Percentiles rank a stretch among this genome's conserved stretches.
These are phyloP conservation scores for Setomelanomma holmii DNA, from an alignment of 2,329 filamentous ascomycete species.

Conservation along the genomic window DNA sequence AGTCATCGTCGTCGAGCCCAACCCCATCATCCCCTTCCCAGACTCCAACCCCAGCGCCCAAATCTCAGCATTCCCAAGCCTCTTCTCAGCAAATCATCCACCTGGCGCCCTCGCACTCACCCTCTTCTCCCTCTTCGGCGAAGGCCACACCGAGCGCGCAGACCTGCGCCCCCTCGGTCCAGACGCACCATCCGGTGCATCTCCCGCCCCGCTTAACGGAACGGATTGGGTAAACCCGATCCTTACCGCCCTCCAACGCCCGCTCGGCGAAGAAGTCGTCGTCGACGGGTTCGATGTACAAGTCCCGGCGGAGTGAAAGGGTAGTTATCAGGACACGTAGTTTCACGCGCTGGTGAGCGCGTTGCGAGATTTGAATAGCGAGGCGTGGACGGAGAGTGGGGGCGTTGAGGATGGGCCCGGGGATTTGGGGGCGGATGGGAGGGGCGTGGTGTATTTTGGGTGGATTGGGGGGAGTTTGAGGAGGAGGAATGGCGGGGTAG, in stretches of 20 bases:
- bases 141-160: slow-evolving; percentile 31
- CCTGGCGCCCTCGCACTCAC: slow-evolving; percentile 27
- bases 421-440: slow-evolving; percentile 31
- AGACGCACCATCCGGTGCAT: slow-evolving; percentile 41
- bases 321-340: slow-evolving; percentile 26
- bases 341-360: slow-evolving; percentile 23
- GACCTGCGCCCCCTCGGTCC: slow-evolving; percentile 34
- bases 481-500: not conserved
- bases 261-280: slow-evolving; percentile 35
- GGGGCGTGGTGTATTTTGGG: slow-evolving; percentile 27
- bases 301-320: slow-evolving; percentile 32
- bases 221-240: slow-evolving; percentile 15
- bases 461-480: slow-evolving; percentile 15
- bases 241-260: slow-evolving; percentile 6
- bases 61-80: slow-evolving; percentile 19
- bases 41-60: not conserved
- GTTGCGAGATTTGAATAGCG: slow-evolving; percentile 24
- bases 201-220: slow-evolving; percentile 12
- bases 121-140: slow-evolving; percentile 36
- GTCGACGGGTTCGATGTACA: slow-evolving; percentile 40
- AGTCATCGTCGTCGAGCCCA: not conserved
- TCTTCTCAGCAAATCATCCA: slow-evolving; percentile 29
- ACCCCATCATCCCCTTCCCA: not conserved
- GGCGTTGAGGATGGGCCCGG: slow-evolving; percentile 15
- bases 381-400: slow-evolving; percentile 25